phyloP scores from a whole-genome alignment of 306 rosid species.

The Heteromeles arbutifolia region DNA sequence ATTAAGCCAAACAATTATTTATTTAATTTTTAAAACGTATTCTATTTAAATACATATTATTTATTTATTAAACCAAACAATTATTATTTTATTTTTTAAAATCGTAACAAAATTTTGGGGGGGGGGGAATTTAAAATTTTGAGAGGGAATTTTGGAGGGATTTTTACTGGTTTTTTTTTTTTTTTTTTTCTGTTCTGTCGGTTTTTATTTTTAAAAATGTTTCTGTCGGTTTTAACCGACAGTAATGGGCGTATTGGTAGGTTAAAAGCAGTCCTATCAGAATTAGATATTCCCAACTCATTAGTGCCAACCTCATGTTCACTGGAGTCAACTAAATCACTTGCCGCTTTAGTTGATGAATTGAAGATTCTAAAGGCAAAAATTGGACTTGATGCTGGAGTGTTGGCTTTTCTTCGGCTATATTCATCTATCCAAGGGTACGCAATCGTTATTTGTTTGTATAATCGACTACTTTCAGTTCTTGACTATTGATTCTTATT shows the following conservation, averaged over 20 bases:
- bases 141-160: too few species aligned
- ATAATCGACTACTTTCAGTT: background rate
- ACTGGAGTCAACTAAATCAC: conserved; percentile 43
- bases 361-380: conserved; percentile 60
- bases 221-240: too few species aligned
- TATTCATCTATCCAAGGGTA: conserved; percentile 78
- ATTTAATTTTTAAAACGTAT: too few species aligned
- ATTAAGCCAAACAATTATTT: too few species aligned
- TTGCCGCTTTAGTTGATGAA: conserved; percentile 60
- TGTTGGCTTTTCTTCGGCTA: conserved; percentile 83
- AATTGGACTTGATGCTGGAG: conserved; percentile 58
- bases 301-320: conserved; percentile 56
- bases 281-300: conserved; percentile 23
- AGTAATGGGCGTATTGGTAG: conserved; percentile 42
- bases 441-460: background rate
- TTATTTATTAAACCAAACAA: too few species aligned
- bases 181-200: too few species aligned
- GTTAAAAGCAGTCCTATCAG: conserved; percentile 47
- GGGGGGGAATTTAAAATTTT: too few species aligned
- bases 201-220: too few species aligned
- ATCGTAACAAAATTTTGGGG: too few species aligned
- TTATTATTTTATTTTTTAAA: too few species aligned
- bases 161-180: too few species aligned
- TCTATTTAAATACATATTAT: too few species aligned
- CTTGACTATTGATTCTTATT: background rate